phyloP scores from a whole-genome alignment of 2,329 filamentous ascomycete species.

The Aspergillus costaricaensis region DNA sequence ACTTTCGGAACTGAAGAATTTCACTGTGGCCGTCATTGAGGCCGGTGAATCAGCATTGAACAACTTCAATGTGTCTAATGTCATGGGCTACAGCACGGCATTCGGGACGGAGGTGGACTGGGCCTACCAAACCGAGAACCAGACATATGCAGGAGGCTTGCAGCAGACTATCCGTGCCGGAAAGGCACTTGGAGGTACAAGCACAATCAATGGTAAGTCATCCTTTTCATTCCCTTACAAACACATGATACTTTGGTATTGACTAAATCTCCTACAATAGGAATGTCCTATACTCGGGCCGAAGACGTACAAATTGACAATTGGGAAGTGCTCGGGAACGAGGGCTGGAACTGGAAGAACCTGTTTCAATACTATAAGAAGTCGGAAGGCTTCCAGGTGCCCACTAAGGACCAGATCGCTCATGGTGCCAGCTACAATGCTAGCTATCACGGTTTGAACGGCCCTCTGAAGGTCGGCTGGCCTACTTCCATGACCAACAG shows the following conservation, averaged over 20 bases:
- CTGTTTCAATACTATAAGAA: slow-evolving; percentile 37
- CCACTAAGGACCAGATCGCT: slow-evolving; percentile 24
- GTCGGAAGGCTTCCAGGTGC: slow-evolving; percentile 31
- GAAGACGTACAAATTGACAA: slow-evolving; percentile 41
- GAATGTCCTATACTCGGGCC: slow-evolving; percentile 43
- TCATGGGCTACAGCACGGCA: slow-evolving; percentile 27
- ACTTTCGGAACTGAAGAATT: slow-evolving; percentile 33
- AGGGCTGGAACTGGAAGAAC: slow-evolving; percentile 37
- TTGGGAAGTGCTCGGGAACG: slow-evolving; percentile 38
- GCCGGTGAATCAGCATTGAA: slow-evolving; percentile 33
- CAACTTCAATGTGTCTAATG: slow-evolving; percentile 32
- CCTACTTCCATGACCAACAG: slow-evolving; percentile 24
- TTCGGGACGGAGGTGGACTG: slow-evolving; percentile 46
- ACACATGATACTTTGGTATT: too few species aligned
- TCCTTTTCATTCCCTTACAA: neutral
- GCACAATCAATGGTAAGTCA: slow-evolving; percentile 44
- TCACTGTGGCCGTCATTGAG: slow-evolving; percentile 36
- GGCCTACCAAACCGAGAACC: slow-evolving; percentile 43
- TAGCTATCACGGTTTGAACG: slow-evolving; percentile 31
- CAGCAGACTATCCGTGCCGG: slow-evolving; percentile 42
- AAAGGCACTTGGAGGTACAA: slow-evolving; percentile 48
- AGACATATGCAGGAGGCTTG: slow-evolving; percentile 41
- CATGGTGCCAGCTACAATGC: slow-evolving; percentile 32
- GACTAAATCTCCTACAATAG: slow-evolving; percentile 17
- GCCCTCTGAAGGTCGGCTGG: slow-evolving; percentile 36